A percentile compares a stretch with the other conserved stretches of the same genome.
Evolutionary conservation across 2,329 filamentous ascomycete genomes (phyloP).

Genomic region (Aspergillus ochraceoroseus): DNA sequence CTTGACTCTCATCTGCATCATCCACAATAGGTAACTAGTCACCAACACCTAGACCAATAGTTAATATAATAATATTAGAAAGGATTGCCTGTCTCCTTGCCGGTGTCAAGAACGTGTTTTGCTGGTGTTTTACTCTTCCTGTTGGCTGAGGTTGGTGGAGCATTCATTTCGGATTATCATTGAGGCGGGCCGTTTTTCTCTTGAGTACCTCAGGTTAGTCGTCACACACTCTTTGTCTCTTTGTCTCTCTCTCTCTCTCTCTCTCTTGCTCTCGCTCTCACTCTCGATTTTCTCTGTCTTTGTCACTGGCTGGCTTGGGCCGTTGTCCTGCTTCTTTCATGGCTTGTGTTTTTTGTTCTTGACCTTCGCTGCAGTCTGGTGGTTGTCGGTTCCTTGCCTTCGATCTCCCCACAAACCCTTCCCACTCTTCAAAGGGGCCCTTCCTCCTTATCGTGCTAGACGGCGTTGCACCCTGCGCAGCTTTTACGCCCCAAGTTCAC

Average conservation of each 20-base stretch:
- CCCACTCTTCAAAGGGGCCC: slow-evolving; percentile 2
- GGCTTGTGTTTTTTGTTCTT: slow-evolving; percentile 14
- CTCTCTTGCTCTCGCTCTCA: too few relatives aligned
- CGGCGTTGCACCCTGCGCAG: slow-evolving; percentile 8
- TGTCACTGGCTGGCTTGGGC: slow-evolving; percentile 12
- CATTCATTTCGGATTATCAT: slow-evolving; percentile 29
- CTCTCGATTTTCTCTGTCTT: too few relatives aligned
- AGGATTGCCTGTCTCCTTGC: background rate
- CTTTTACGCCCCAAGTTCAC: slow-evolving; percentile 1
- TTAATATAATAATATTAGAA: background rate
- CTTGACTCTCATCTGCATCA: too few relatives aligned
- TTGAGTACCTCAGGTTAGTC: background rate
- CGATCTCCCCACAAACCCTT: too few relatives aligned
- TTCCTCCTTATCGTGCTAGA: background rate
- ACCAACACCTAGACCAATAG: background rate
- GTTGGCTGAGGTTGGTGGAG: slow-evolving; percentile 16
- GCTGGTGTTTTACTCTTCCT: background rate
- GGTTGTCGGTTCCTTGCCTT: slow-evolving; percentile 18
- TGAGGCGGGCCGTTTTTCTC: slow-evolving; percentile 21
- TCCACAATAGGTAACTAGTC: too few relatives aligned
- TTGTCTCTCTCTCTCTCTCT: too few relatives aligned
- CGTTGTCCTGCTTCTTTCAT: slow-evolving; percentile 17
- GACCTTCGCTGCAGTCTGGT: slow-evolving; percentile 15
- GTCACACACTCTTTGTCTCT: background rate
- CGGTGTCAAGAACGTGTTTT: background rate